These are phyloP conservation scores for Globisporangium paroecandrum DNA, from an alignment of 352 stramenopile species.

Conservation along the genomic window DNA sequence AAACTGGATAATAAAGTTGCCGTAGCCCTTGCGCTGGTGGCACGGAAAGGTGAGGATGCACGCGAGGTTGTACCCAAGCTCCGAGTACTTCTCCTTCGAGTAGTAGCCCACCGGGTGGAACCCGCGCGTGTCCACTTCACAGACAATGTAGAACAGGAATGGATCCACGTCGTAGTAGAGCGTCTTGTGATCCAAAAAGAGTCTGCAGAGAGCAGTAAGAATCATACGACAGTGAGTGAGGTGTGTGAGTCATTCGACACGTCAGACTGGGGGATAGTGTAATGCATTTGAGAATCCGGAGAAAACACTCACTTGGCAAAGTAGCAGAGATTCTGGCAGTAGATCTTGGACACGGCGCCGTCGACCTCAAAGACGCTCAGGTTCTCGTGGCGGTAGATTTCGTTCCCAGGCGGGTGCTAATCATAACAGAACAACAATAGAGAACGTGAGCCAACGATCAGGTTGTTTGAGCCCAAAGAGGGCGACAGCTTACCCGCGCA, in stretches of 20 bases:
- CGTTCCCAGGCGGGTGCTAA: slow-evolving; percentile 76
- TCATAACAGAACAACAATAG: background rate
- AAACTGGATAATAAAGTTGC: slow-evolving; percentile 99
- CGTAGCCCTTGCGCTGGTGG: slow-evolving; percentile 98
- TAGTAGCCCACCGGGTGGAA: slow-evolving; percentile 98
- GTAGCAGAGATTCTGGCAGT: slow-evolving; percentile 99
- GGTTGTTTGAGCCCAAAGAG: background rate
- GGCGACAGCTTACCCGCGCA: slow-evolving; percentile 36
- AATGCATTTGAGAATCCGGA: background rate
- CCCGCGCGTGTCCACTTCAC: slow-evolving; percentile 88
- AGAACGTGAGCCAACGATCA: background rate
- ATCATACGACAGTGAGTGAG: background rate
- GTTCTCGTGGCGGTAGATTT: slow-evolving; percentile 94
- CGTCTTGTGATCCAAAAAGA: slow-evolving; percentile 99
- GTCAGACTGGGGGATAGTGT: background rate
- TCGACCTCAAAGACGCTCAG: slow-evolving; percentile 97
- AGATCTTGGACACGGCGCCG: slow-evolving; percentile 94
- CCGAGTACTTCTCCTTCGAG: slow-evolving; percentile 98
- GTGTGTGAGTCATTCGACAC: background rate
- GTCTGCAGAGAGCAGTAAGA: slow-evolving; percentile 21
- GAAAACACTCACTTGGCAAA: slow-evolving; percentile 89
- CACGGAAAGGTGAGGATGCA: slow-evolving; percentile 99
- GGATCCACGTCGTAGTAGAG: slow-evolving; percentile 99
- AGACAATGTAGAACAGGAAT: slow-evolving; percentile 99
- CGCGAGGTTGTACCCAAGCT: slow-evolving; percentile 98